Evolutionary conservation across 257 asterid genomes (phyloP).

Genomic region (Salvia rosmarinus): DNA sequence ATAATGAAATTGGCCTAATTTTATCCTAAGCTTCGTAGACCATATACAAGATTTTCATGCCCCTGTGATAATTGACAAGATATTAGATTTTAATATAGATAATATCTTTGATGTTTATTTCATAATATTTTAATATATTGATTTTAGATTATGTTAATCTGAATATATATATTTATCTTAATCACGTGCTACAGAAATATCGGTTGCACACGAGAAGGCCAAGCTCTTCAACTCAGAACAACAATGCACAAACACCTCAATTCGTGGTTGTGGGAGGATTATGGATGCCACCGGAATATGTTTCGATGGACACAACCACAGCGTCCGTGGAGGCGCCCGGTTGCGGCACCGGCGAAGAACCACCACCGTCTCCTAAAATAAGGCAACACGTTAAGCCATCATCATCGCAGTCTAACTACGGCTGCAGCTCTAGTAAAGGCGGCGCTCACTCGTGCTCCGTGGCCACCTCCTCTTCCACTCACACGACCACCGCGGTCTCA

Average conservation of each 20-base stretch:
- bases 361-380: conserved; percentile 27
- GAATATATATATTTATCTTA: background rate
- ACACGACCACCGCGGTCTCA: conserved; percentile 42
- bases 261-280: conserved; percentile 54
- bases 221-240: conserved; percentile 39
- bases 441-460: conserved; percentile 47
- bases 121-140: background rate
- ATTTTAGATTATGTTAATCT: too few relatives aligned
- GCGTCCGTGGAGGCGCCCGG: conserved; percentile 20
- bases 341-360: conserved; percentile 26
- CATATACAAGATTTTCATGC: background rate
- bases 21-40: conserved; percentile 11
- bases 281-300: conserved; percentile 51
- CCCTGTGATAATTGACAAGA: background rate
- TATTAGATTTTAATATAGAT: background rate
- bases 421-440: conserved; percentile 31
- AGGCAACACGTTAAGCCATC: conserved; percentile 18
- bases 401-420: conserved; percentile 32
- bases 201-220: conserved; percentile 70
- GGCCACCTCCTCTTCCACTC: conserved; percentile 53
- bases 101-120: background rate
- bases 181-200: conserved; percentile 46
- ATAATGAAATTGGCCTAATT: conserved; percentile 27
- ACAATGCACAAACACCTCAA: conserved; percentile 45
- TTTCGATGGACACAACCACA: conserved; percentile 34